Conservation (phyloP, 2,329 filamentous ascomycete genomes). For the Fusarium nygamai region DNA sequence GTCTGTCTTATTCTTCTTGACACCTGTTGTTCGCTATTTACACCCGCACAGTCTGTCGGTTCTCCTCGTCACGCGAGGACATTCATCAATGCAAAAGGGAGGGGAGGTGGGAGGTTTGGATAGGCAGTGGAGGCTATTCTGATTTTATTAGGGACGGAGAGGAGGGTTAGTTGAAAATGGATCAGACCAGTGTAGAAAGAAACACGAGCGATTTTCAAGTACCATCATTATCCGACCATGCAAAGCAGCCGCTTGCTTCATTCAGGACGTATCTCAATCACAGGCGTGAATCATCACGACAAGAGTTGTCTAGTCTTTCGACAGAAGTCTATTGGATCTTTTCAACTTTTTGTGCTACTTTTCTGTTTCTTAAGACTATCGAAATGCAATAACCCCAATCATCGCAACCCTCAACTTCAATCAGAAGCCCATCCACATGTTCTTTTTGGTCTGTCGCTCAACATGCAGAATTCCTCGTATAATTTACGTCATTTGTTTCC, state of each 20-base stretch:
- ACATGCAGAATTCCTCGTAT: neutral
- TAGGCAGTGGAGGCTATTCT: slow-evolving; percentile 15
- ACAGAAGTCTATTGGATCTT: neutral
- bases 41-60: slow-evolving; percentile 1
- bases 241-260: neutral
- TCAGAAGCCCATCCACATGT: neutral
- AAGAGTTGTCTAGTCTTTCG: neutral
- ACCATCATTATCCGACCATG: neutral
- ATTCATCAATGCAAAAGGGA: neutral
- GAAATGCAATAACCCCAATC: neutral
- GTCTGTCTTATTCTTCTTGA: neutral
- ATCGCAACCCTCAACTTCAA: neutral
- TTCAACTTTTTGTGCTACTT: slow-evolving; percentile 12
- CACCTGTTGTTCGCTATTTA: slow-evolving; percentile 6
- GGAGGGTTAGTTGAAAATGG: slow-evolving; percentile 1
- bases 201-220: slow-evolving; percentile 18
- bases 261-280: neutral
- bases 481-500: neutral
- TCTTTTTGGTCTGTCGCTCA: neutral
- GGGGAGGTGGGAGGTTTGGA: slow-evolving; percentile 16
- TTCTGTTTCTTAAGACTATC: slow-evolving; percentile 1
- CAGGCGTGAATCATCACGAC: neutral
- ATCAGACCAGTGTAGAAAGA: slow-evolving; percentile 28
- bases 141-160: neutral
- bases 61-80: neutral